Conservation (phyloP, 495 filamentous ascomycete species). For the Tuber indicum region DNA sequence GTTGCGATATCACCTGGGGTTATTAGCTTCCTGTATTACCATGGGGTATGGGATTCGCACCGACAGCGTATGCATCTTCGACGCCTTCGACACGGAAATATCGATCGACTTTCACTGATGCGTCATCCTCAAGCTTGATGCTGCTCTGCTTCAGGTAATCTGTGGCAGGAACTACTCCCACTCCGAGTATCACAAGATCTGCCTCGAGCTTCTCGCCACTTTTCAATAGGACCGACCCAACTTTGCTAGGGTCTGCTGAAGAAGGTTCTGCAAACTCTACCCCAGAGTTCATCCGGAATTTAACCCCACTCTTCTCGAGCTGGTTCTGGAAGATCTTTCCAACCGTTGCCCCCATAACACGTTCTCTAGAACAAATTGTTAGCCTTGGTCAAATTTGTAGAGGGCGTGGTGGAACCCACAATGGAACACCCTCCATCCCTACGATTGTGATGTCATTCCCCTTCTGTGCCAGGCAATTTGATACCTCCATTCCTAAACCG, state of each 20-base stretch:
- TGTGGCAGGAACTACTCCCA: slow-evolving; percentile 82
- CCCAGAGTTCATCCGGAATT: slow-evolving; percentile 70
- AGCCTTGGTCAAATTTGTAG: neutral
- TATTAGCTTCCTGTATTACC: neutral
- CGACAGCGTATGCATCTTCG: slow-evolving; percentile 82
- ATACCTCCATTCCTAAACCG: slow-evolving; percentile 78
- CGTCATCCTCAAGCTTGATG: slow-evolving; percentile 67
- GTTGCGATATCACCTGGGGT: slow-evolving; percentile 74
- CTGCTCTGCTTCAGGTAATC: slow-evolving; percentile 67
- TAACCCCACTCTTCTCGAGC: slow-evolving; percentile 77
- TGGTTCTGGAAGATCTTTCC: slow-evolving; percentile 70
- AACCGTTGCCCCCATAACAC: slow-evolving; percentile 74
- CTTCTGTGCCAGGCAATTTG: slow-evolving; percentile 63
- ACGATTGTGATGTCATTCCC: slow-evolving; percentile 79
- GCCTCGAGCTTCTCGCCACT: slow-evolving; percentile 77
- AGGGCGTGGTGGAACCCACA: slow-evolving; percentile 41
- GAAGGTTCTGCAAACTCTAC: slow-evolving; percentile 78
- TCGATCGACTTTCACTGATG: slow-evolving; percentile 70
- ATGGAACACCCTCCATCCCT: slow-evolving; percentile 81
- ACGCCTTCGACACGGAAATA: slow-evolving; percentile 66
- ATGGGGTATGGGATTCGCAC: slow-evolving; percentile 9
- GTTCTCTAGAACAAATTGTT: slow-evolving; percentile 48
- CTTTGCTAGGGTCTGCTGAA: slow-evolving; percentile 54
- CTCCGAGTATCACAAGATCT: slow-evolving; percentile 84
- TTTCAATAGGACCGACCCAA: slow-evolving; percentile 77